Evolutionary conservation across 352 stramenopile species (phyloP), one percentile per base, ranked within the genome.

Genomic region (Saprolegnia parasitica): DNA sequence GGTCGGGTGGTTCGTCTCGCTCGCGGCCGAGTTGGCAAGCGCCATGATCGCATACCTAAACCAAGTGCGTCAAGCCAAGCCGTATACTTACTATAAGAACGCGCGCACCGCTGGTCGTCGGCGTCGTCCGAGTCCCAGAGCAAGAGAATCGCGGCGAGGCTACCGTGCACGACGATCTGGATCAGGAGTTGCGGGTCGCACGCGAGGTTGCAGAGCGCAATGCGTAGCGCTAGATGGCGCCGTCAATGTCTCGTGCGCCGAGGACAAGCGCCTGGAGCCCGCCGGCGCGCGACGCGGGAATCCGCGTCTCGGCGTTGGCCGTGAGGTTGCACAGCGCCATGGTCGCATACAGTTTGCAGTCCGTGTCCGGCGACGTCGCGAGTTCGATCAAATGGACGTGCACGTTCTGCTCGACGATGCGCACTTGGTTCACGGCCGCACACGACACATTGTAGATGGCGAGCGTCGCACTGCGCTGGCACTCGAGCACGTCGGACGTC

Each of bases 271-370:
- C 87, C 72, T 98, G 95, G 10, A 98, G 74, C 0, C 93, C 95
- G 26, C 96, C 96, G 26, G 91, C 87, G 65, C 88, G 88, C 20
- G 88, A 96, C 23, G 89, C 90, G n/a, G 79, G 78, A 9, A 75
- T 71, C 15, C 96, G 82, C 8, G 93, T 98, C 60, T 97, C 90
- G 15, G 84, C 83, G 73, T 98, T 98, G 8, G 92, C 96, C 18
- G 94, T 90, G 55, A 99, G 75, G 75, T 99, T 99, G 60, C 89
- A 91, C 40, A 99, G 77, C 23, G 95, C 91, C 96, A 99, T 98
- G 49, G 89, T 89, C 24, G 95, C 86, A 67, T 98, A 98, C 6
- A 89, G 86, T 65, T 97, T 96, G 80, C 88, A 97, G 68, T 98
- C 89, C 52, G 96, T 79, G 67, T 98, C 96, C 54, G 84, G 81